Evolutionary conservation across 495 filamentous ascomycete species (phyloP).

Genomic region (Pyrenula aspistea): DNA sequence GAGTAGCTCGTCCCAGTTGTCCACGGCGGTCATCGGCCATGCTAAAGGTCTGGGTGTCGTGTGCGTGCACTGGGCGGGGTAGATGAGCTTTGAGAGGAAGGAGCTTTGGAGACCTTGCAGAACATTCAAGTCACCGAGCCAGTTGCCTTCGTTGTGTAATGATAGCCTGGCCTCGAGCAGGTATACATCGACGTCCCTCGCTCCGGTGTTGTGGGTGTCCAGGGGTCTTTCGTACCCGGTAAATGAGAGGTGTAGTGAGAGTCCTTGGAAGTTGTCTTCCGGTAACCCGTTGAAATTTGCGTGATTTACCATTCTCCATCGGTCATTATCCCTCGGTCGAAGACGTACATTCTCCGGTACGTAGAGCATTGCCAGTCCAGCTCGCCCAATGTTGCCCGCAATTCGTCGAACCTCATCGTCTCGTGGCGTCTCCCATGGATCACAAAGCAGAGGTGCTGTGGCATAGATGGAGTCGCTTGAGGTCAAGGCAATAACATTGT

Average conservation of each 20-base stretch:
- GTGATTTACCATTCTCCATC: conserved; percentile 7
- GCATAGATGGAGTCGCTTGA: conserved; percentile 11
- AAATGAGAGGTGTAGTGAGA: conserved; percentile 7
- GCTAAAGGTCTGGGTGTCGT: neutral
- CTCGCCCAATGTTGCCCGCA: conserved; percentile 7
- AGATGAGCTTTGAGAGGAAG: neutral
- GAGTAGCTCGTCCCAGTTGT: conserved; percentile 14
- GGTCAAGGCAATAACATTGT: conserved; percentile 8
- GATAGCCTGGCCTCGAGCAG: conserved; percentile 7
- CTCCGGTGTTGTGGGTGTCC: neutral
- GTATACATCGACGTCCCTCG: conserved; percentile 2
- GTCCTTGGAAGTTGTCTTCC: conserved; percentile 5
- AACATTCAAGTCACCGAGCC: conserved; percentile 7
- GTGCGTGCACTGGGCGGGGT: neutral
- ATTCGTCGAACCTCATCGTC: conserved; percentile 1
- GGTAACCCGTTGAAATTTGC: conserved; percentile 5
- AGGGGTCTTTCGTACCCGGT: conserved; percentile 3
- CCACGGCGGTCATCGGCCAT: conserved; percentile 6
- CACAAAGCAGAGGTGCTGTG: conserved; percentile 6
- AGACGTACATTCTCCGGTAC: conserved; percentile 4
- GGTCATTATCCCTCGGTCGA: conserved; percentile 1
- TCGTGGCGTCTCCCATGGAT: conserved; percentile 2
- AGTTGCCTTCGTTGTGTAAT: conserved; percentile 3
- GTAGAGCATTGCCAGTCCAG: conserved; percentile 9
- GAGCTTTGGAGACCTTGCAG: neutral